phyloP scores from a whole-genome alignment of 306 rosid genomes.

The Abrus pulchellus region DNA sequence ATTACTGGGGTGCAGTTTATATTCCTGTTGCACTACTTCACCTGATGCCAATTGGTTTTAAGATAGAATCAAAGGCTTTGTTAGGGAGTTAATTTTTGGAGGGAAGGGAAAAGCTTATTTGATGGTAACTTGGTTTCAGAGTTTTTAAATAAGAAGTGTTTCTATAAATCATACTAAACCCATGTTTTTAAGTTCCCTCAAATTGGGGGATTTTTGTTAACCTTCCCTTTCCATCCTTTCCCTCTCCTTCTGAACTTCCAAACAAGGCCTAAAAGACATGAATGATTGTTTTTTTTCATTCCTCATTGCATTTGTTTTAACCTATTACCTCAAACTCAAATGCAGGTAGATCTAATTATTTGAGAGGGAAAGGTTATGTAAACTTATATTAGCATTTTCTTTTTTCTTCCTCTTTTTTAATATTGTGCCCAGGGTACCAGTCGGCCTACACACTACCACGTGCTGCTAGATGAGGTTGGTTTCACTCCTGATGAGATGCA shows the following conservation, averaged over 20 bases:
- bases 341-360: not conserved
- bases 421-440: slow-evolving; percentile 79
- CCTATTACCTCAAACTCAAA: not conserved
- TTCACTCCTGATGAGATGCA: slow-evolving; percentile 88
- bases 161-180: no score
- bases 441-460: slow-evolving; percentile 96
- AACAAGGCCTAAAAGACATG: not conserved
- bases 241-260: no score
- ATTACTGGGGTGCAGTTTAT: not conserved
- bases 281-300: not conserved
- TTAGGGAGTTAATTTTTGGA: no score
- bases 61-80: not conserved
- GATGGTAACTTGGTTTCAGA: no score
- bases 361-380: not conserved
- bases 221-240: no score
- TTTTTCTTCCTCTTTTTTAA: not conserved
- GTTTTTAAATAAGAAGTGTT: no score
- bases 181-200: no score
- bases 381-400: not conserved
- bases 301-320: not conserved
- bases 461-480: slow-evolving; percentile 80
- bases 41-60: not conserved
- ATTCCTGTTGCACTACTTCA: not conserved
- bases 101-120: no score
- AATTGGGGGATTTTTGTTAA: no score